phyloP scores from a whole-genome alignment of 257 asterid genomes.

The Primulina tabacum region DNA sequence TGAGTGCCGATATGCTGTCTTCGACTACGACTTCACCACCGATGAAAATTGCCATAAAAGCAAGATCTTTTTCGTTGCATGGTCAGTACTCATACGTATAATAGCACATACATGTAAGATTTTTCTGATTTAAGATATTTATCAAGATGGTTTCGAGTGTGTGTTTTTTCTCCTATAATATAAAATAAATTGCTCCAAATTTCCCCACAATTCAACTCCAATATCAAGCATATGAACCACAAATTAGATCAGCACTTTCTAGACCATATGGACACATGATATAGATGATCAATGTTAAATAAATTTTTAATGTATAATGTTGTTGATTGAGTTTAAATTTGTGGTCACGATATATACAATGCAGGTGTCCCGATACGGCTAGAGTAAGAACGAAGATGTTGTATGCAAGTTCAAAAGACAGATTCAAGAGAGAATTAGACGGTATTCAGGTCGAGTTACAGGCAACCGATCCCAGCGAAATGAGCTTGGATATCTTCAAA shows the following conservation, averaged over 20 bases:
- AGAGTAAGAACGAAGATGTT: constrained; percentile 70
- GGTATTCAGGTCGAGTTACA: constrained; percentile 73
- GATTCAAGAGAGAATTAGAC: constrained; percentile 71
- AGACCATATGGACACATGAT: no score
- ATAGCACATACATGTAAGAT: not conserved
- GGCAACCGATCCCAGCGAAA: constrained; percentile 75
- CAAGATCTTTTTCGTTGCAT: constrained; percentile 69
- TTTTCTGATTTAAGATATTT: not conserved
- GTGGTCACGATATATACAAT: not conserved
- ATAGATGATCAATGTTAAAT: no score
- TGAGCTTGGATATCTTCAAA: constrained; percentile 64
- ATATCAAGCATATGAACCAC: no score
- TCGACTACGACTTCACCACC: constrained; percentile 62
- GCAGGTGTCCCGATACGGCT: constrained; percentile 67
- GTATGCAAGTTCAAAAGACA: constrained; percentile 64
- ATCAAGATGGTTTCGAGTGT: not conserved
- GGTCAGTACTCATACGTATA: constrained; percentile 30
- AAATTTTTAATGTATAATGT: not conserved
- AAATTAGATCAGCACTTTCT: no score
- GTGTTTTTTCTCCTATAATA: no score
- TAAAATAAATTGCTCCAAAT: no score
- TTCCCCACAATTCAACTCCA: no score
- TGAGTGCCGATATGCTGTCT: constrained; percentile 71
- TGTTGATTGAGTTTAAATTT: not conserved
- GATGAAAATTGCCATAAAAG: constrained; percentile 64